Evolutionary conservation across 2,329 filamentous ascomycete species (phyloP).

Genomic region (Trichoderma sp.): DNA sequence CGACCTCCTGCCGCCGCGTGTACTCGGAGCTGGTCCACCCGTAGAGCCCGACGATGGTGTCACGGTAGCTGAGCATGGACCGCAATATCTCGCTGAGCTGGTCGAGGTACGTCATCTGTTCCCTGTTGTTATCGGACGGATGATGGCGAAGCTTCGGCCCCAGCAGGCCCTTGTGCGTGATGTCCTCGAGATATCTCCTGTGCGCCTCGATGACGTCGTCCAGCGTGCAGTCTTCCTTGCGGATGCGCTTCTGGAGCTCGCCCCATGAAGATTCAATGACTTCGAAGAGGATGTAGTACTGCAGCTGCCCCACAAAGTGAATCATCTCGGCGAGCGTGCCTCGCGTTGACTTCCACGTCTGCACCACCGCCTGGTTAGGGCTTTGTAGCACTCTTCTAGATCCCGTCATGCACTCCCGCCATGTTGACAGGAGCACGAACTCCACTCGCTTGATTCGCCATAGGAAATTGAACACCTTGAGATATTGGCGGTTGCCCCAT

Average conservation of each 20-base stretch:
- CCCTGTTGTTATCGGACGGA: conserved; percentile 57
- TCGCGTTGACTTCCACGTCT: conserved; percentile 86
- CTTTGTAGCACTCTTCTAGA: conserved; percentile 84
- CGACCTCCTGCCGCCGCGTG: conserved; percentile 81
- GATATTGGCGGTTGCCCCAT: conserved; percentile 91
- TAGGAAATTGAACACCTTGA: conserved; percentile 98
- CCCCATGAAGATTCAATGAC: conserved; percentile 97
- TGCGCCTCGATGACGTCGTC: conserved; percentile 95
- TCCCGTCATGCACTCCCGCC: conserved; percentile 95
- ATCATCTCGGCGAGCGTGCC: conserved; percentile 96
- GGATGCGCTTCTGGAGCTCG: conserved; percentile 77
- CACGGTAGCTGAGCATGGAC: conserved; percentile 89
- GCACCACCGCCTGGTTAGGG: conserved; percentile 63
- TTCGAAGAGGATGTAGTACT: conserved; percentile 98
- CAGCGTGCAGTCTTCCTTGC: conserved; percentile 81
- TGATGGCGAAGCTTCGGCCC: conserved; percentile 59
- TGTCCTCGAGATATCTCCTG: conserved; percentile 83
- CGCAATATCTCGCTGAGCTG: conserved; percentile 92
- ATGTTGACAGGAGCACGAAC: conserved; percentile 85
- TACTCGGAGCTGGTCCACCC: conserved; percentile 94
- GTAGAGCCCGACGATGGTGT: conserved; percentile 90
- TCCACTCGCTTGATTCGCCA: conserved; percentile 98
- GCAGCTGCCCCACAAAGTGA: conserved; percentile 93
- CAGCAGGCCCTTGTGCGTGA: conserved; percentile 92
- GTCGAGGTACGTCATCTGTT: conserved; percentile 74